Evolutionary conservation across 2,329 filamentous ascomycete species (phyloP), one percentile per base, ranked within the genome.

Genomic region (Aspergillus terreus): DNA sequence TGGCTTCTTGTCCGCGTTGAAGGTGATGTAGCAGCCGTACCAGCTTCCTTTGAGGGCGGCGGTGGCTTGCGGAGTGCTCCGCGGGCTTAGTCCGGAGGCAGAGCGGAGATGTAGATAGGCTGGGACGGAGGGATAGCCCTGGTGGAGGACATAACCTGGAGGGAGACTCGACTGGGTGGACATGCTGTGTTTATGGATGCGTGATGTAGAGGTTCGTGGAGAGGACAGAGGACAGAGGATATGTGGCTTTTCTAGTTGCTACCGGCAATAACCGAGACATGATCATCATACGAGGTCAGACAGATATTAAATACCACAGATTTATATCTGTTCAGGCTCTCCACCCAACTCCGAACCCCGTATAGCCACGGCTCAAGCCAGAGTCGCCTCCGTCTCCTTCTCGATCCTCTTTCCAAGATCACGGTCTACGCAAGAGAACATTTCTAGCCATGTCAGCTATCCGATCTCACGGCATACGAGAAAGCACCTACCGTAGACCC

Each of bases 1-100:
- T 3, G 21, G 12, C 2, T 12, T 25, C 6, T 41, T 2, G 15
- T 7, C 30, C 5, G 14, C 59, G 49, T 25, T 52, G 52, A 67
- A 66, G 2, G 63, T 64, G 47, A 76, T 59, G 58, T 72, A 71
- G 45, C 70, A 74, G n/a, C 73, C 71, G 52, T 73, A 72, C 72
- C 75, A 77, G 59, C 69, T 73, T 4, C 74, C 71, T 1, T 57
- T 51, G 4, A 71, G 43, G 3, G 71, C 65, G 4, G 64, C 64
- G 4, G 58, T 54, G 1, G 69, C 74, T 55, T 77, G 73, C 2
- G 68, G 65, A 6, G 61, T 51, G 1, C 64, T 74, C 48, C 68
- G 68, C 4, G 72, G 64, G 1, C 67, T 63, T 41, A 76, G 67
- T 17, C 73, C 72, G 0, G 69, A 60, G 2, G 58, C 54, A 17